Base-by-base conservation (phyloP, 179 eudicot genomes). In the Carnegiea gigantea region DNA sequence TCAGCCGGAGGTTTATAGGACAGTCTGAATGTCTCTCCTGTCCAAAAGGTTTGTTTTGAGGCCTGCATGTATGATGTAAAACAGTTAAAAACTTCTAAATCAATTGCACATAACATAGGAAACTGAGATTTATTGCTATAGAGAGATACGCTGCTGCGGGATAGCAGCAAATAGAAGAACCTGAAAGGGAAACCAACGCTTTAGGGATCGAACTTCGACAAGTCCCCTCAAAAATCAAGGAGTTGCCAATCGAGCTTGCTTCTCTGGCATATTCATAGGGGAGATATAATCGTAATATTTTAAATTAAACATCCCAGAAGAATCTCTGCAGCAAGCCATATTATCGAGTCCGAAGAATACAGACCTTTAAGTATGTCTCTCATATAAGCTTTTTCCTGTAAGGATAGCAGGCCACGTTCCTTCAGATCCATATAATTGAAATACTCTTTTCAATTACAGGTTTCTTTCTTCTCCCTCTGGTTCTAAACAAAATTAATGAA, bases 101-200 rank as follows among this genome's bases (percentile, higher is more conserved):
- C 24, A 72, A 46, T 53, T 40, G 43, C 76, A 70, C 23, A 60
- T 18, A 44, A 73, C 68, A 62, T 46, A 49, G 62, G 77, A 10
- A 18, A 51, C 59, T 62, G 3, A 9, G 53, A 48, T 48, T 60
- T 18, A 75, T 57, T 26, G n/a, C 44, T 78, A 71, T 13, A 40
- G 14, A n/a, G 78, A 6, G 44, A 24, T n/a, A 54, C 48, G 20
- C 33, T 26, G 23, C 18, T 24, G 64, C 54, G 13, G 57, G 26
- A n/a, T 9, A 57, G 11, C 77, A 76, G 30, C 33, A 80, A 73
- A 74, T 2, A 33, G 40, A 70, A 70, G 77, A 57, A 96, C 99
- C 99, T 96, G 99, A 86, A 90, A 75, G 28, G 99, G 99, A 11
- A 98, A 94, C 99, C 99, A 96, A 77, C 99, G 89, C 85, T 93